These are phyloP conservation scores for Skeletonema menzelii DNA, from an alignment of 108 stramenopile species.

Conservation along the genomic window DNA sequence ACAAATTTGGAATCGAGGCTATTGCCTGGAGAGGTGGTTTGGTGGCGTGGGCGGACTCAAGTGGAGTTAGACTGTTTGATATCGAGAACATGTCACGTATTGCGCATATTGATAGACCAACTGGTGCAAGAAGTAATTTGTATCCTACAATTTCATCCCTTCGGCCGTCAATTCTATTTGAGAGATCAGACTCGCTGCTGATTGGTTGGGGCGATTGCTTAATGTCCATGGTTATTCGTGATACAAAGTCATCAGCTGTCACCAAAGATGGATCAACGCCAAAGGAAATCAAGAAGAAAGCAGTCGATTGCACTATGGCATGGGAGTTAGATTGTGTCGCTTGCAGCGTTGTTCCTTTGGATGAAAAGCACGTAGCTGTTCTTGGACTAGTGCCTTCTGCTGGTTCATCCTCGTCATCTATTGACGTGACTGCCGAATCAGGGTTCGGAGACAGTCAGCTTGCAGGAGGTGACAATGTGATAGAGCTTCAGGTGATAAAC, in stretches of 20 bases:
- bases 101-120: slow-evolving; percentile 83
- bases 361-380: slow-evolving; percentile 71
- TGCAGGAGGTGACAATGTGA: slow-evolving; percentile 47
- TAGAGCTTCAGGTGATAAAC: slow-evolving; percentile 78
- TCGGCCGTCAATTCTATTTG: slow-evolving; percentile 60
- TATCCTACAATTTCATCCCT: slow-evolving; percentile 64
- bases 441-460: slow-evolving; percentile 2
- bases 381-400: slow-evolving; percentile 60
- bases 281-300: slow-evolving; percentile 27
- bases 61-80: slow-evolving; percentile 76
- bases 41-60: slow-evolving; percentile 81
- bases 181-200: slow-evolving; percentile 56
- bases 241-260: slow-evolving; percentile 11
- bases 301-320: slow-evolving; percentile 78
- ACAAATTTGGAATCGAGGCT: slow-evolving; percentile 59
- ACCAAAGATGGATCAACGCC: slow-evolving; percentile 15
- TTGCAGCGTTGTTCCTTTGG: slow-evolving; percentile 71
- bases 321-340: slow-evolving; percentile 89
- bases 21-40: slow-evolving; percentile 76
- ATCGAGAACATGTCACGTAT: slow-evolving; percentile 67
- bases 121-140: slow-evolving; percentile 68
- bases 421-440: slow-evolving; percentile 28
- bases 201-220: slow-evolving; percentile 89
- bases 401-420: slow-evolving; percentile 17
- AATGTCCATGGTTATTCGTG: slow-evolving; percentile 61